Evolutionary conservation across 768 basidiomycete genomes (phyloP).

Genomic region (Mycena belliarum): DNA sequence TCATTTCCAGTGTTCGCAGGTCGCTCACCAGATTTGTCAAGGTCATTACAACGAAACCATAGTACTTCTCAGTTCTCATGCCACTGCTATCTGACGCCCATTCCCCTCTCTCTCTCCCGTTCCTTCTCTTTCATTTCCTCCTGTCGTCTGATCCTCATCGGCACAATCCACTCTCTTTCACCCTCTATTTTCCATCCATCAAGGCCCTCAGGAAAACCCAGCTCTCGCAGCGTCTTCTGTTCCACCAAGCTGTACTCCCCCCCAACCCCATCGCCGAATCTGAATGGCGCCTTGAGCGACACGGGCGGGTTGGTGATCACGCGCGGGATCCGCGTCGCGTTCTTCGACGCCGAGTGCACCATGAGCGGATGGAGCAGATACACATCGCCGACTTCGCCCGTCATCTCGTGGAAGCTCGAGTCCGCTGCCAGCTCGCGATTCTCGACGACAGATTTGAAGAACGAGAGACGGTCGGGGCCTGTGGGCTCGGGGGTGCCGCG

Average conservation of each 20-base stretch:
- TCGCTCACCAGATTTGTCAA: too few species aligned
- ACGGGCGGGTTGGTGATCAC: slow-evolving; percentile 71
- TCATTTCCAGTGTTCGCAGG: too few species aligned
- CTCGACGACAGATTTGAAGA: slow-evolving; percentile 40
- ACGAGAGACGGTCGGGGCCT: slow-evolving; percentile 4
- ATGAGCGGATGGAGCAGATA: slow-evolving; percentile 65
- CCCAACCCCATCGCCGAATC: slow-evolving; percentile 44
- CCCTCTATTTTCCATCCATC: slow-evolving; percentile 49
- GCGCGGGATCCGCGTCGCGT: slow-evolving; percentile 53
- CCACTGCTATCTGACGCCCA: too few species aligned
- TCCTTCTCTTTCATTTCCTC: slow-evolving; percentile 53
- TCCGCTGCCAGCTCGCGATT: slow-evolving; percentile 33
- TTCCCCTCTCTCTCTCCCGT: too few species aligned
- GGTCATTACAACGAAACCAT: too few species aligned
- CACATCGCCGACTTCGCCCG: slow-evolving; percentile 64
- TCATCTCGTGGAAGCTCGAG: slow-evolving; percentile 54
- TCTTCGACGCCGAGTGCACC: slow-evolving; percentile 65
- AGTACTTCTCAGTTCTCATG: too few species aligned
- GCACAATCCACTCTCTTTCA: slow-evolving; percentile 48
- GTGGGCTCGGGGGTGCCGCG: slow-evolving; percentile 16
- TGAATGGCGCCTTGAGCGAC: slow-evolving; percentile 53
- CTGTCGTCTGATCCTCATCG: slow-evolving; percentile 44
- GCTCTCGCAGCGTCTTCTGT: slow-evolving; percentile 54
- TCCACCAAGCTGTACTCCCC: slow-evolving; percentile 60
- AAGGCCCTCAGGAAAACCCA: slow-evolving; percentile 41